Evolutionary conservation across 768 basidiomycete genomes (phyloP).

Genomic region (Tricholoma flavovirens): DNA sequence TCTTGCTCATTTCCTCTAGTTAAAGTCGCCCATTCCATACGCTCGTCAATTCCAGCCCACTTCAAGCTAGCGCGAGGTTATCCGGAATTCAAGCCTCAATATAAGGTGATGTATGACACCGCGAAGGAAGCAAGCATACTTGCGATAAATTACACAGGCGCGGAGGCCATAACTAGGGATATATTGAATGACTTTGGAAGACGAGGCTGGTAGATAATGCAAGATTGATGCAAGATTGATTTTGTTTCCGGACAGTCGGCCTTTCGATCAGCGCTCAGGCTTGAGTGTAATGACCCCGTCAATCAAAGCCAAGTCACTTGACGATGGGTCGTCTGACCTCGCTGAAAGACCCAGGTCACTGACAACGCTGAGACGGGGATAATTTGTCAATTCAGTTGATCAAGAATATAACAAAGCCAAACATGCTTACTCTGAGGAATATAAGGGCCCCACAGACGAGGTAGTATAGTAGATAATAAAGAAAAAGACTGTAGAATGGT

Average conservation of each 20-base stretch:
- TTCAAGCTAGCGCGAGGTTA: constrained; percentile 21
- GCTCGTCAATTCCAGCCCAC: constrained; percentile 19
- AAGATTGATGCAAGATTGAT: not conserved
- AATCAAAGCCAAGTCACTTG: too few species aligned
- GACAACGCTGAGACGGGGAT: too few species aligned
- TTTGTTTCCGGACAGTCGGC: not conserved
- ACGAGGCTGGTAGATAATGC: constrained; percentile 24
- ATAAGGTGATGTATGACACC: constrained; percentile 19
- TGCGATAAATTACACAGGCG: constrained; percentile 24
- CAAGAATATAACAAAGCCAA: too few species aligned
- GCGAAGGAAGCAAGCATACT: constrained; percentile 25
- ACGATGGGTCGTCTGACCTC: too few species aligned
- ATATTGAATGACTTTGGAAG: constrained; percentile 26
- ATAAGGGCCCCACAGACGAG: too few species aligned
- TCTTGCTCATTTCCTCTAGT: constrained; percentile 17
- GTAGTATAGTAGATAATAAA: too few species aligned
- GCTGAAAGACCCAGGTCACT: too few species aligned
- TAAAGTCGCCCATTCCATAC: constrained; percentile 25
- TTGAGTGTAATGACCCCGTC: too few species aligned
- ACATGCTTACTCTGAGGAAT: too few species aligned
- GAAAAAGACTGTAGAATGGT: too few species aligned
- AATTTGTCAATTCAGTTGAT: too few species aligned
- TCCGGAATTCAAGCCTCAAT: constrained; percentile 23
- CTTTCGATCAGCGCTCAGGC: too few species aligned
- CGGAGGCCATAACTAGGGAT: constrained; percentile 26